Evolutionary conservation across 1,284 basidiomycete species (phyloP).

Genomic region (Phaffia rhodozyma): DNA sequence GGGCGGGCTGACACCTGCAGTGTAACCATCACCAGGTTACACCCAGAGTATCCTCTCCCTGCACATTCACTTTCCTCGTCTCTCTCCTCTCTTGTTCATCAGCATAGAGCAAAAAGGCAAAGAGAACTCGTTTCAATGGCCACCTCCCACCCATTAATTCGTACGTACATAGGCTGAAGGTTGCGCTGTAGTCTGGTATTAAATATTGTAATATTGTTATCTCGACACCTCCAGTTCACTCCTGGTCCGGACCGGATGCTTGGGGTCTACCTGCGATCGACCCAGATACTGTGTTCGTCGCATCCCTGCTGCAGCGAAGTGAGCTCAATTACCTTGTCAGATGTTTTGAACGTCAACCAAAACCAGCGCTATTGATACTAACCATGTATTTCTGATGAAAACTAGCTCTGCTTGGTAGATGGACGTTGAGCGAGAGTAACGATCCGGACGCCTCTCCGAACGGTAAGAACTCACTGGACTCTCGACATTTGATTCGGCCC

Average conservation of each 20-base stretch:
- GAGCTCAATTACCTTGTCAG: background rate
- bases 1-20: too few relatives aligned
- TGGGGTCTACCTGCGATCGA: conserved; percentile 15
- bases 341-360: too few relatives aligned
- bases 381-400: background rate
- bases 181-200: too few relatives aligned
- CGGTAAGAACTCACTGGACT: background rate
- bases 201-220: too few relatives aligned
- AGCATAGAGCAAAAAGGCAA: too few relatives aligned
- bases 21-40: too few relatives aligned
- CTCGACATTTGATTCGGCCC: background rate
- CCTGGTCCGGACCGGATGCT: conserved; percentile 7
- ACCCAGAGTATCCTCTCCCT: too few relatives aligned
- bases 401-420: conserved; percentile 8
- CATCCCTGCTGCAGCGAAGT: conserved; percentile 16
- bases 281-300: conserved; percentile 10
- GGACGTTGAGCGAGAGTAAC: conserved; percentile 11
- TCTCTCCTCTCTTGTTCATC: too few relatives aligned
- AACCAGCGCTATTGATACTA: background rate
- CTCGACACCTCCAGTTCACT: conserved; percentile 6
- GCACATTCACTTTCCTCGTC: too few relatives aligned
- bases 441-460: conserved; percentile 17
- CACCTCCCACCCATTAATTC: too few relatives aligned
- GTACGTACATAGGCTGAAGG: too few relatives aligned
- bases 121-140: too few relatives aligned